phyloP scores from a whole-genome alignment of 1,284 basidiomycete species.

The Ceratobasidium sp. region DNA sequence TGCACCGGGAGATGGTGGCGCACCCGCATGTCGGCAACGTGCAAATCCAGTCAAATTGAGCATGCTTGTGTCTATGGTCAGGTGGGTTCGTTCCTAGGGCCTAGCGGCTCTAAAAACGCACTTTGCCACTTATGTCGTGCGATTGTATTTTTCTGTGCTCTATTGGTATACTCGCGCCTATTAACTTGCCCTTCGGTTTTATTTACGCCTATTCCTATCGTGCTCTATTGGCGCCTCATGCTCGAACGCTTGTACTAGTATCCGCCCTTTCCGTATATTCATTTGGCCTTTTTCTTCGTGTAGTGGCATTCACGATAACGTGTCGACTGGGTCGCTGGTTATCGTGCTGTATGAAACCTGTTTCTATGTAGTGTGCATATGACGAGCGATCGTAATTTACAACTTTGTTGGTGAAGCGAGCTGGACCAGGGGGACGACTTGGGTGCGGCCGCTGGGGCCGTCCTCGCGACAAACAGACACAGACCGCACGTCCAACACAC shows the following conservation, averaged over 20 bases:
- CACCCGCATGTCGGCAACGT: conserved; percentile 44
- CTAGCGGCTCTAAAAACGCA: conserved; percentile 27
- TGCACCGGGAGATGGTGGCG: conserved; percentile 26
- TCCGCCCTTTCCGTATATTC: conserved; percentile 26
- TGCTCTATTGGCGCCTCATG: conserved; percentile 34
- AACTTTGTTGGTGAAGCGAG: conserved; percentile 9
- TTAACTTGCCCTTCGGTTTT: conserved; percentile 42
- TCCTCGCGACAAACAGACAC: conserved; percentile 10
- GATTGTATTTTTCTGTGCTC: conserved; percentile 43
- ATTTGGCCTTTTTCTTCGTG: conserved; percentile 15
- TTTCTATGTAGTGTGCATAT: conserved; percentile 46
- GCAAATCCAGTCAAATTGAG: conserved; percentile 40
- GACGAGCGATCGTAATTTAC: conserved; percentile 24
- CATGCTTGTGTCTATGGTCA: conserved; percentile 21
- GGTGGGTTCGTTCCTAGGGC: background rate
- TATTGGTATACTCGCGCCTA: conserved; percentile 28
- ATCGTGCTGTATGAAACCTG: conserved; percentile 34
- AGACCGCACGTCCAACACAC: background rate
- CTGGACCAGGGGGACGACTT: background rate
- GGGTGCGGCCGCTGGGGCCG: background rate
- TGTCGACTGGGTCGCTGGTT: conserved; percentile 29
- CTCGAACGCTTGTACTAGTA: conserved; percentile 37
- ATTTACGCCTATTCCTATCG: conserved; percentile 31
- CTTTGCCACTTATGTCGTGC: conserved; percentile 42
- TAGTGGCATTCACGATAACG: conserved; percentile 21